These are phyloP conservation scores for Pseudopithomyces maydicus DNA, from an alignment of 2,329 filamentous ascomycete genomes.

Conservation along the genomic window DNA sequence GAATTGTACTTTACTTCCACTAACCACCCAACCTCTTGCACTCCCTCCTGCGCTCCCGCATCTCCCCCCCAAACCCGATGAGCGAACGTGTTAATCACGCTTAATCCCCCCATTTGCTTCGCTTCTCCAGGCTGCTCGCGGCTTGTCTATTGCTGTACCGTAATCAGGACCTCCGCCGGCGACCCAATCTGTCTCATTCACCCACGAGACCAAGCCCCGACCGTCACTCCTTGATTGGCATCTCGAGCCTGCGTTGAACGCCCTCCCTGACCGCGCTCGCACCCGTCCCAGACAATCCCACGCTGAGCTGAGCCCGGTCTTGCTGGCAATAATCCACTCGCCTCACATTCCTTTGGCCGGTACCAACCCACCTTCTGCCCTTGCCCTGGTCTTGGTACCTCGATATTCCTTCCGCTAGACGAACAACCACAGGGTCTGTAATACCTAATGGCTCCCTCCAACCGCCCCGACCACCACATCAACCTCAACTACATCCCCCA, in stretches of 20 bases:
- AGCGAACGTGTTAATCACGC: conserved; percentile 36
- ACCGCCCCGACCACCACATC: conserved; percentile 81
- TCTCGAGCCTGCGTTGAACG: conserved; percentile 16
- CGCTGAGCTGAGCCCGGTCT: conserved; percentile 33
- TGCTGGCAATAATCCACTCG: conserved; percentile 39
- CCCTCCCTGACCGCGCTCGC: conserved; percentile 12
- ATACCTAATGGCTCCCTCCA: conserved; percentile 88
- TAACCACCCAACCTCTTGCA: conserved; percentile 6
- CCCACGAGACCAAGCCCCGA: conserved; percentile 13
- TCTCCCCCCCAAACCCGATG: conserved; percentile 21
- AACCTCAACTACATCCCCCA: conserved; percentile 80
- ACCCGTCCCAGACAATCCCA: conserved; percentile 21
- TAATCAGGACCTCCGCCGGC: conserved; percentile 31
- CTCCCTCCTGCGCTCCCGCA: conserved; percentile 16
- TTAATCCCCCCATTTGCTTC: conserved; percentile 38
- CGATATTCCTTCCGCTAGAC: conserved; percentile 35
- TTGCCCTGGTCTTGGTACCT: conserved; percentile 46
- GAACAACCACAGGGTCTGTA: conserved; percentile 53
- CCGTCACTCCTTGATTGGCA: conserved; percentile 36
- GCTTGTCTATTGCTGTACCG: conserved; percentile 46
- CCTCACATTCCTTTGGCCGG: conserved; percentile 50
- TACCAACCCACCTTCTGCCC: conserved; percentile 41
- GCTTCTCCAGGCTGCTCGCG: conserved; percentile 43
- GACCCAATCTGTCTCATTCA: conserved; percentile 13
- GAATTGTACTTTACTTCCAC: conserved; percentile 6